Base-by-base conservation (phyloP, 805 yeast genomes). In the Lipomyces sp. region DNA sequence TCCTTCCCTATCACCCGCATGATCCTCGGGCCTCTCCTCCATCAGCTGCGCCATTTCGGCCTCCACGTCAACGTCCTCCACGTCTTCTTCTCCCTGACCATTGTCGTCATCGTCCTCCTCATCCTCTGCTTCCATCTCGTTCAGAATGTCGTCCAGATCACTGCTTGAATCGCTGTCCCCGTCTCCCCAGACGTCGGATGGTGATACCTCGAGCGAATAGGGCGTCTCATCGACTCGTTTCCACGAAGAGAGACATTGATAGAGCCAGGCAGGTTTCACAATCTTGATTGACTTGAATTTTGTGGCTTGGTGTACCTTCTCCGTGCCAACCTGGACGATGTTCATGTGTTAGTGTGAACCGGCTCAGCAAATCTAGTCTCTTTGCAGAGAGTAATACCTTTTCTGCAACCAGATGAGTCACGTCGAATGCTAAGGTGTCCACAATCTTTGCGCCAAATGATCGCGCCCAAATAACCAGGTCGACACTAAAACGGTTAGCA, bases 211-310 rank as follows among this genome's bases (percentile, higher is more conserved):
- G 8, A 43, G 54, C 54, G 43, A 44, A 13, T 61, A 90, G 2
- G 77, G 79, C 2, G 65, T 71, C 57, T 84, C 93, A 16, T 82
- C 80, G 0, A 82, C 82, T 40, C 76, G 77, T 48, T 73, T 72
- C 98, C 98, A 91, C 23, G 76, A 69, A 6, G 89, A 81, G 58
- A 91, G 73, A 66, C 96, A 86, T 33, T 84, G 82, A 70, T 90
- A 90, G 2, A 91, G 69, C 98, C 98, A 91, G 62, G 86, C 93
- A 2, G 95, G 90, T 62, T 82, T 83, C 18, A 91, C 95, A n/a
- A 91, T 77, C 60, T 83, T 81, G 32, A 84, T 83, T 71, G 65
- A 1, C 83, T 33, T 33, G 82, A 47, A 80, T 71, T 0, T 83
- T 63, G 77, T 79, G 0, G 96, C 97, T 29, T 84, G 76, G 40